Base-by-base conservation (phyloP, 140 eudicot species). In the Erigeron philadelphicus region DNA sequence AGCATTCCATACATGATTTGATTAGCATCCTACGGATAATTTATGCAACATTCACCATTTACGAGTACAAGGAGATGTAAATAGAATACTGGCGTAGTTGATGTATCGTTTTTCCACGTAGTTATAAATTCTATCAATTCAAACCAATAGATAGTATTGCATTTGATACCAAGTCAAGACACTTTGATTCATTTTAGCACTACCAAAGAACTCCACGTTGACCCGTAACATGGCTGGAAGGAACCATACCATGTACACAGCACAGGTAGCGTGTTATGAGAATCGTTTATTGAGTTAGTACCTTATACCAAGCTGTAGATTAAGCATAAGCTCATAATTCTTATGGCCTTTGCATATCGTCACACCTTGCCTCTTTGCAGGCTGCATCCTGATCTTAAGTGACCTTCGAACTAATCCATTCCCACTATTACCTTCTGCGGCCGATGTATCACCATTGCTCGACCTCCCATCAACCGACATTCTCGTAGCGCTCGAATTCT, bases 281-380 rank as follows among this genome's bases (percentile, higher is more conserved):
- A 42, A 73, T 58, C 7, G 9, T 59, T 71, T 49, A 67, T 55
- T 16, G 6, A 6, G 43, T 40, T 9, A 64, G 55, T 84, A 92
- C 98, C 98, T 88, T 75, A 92, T 92, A 66, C 98, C 98, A 50
- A 88, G 92, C 66, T 92, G 98, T 81, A 92, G 67, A 72, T 92
- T 92, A 23, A 92, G 95, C 98, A 92, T 92, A 55, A 92, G 89
- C 57, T 92, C 98, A 74, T 86, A 92, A 74, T 92, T 88, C 77
- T 83, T 86, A 61, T 92, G 98, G 42, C 95, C 98, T 79, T 79
- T 92, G 64, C 84, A 86, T 41, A 92, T 92, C 49, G 91, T 79
- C 9, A 49, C 75, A 61, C 98, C 98, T 72, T 84, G 98, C 58
- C 72, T 78, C 72, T 79, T 88, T 17, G 78, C 60, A 8, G 90